Conservation (phyloP, 805 yeast genomes). For the Yarrowia sp. region DNA sequence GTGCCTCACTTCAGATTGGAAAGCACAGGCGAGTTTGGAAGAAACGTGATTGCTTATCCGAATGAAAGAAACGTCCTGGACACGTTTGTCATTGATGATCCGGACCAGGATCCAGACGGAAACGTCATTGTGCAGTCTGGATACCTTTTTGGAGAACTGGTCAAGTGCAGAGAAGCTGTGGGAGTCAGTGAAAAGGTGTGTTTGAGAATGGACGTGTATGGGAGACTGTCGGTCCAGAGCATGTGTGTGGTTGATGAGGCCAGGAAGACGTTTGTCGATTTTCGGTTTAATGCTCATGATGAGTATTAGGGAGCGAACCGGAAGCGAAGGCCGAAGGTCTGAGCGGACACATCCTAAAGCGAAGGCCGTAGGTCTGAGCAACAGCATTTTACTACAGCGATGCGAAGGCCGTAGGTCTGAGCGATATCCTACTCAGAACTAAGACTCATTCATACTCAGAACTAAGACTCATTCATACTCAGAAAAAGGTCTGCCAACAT, state of each 20-base stretch:
- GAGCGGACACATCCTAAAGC: too few species aligned
- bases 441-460: too few species aligned
- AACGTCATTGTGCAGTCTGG: slow-evolving; percentile 33
- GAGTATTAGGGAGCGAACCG: not conserved
- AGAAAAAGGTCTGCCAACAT: too few species aligned
- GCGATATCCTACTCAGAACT: too few species aligned
- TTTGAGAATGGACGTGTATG: slow-evolving; percentile 52
- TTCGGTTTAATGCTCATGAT: slow-evolving; percentile 31
- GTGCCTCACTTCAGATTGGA: slow-evolving; percentile 51
- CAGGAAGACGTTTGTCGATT: slow-evolving; percentile 35
- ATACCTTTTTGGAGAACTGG: slow-evolving; percentile 50
- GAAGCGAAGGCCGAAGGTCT: too few species aligned
- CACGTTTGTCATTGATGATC: slow-evolving; percentile 45
- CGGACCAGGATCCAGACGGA: slow-evolving; percentile 29
- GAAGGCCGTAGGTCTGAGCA: too few species aligned
- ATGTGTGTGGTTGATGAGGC: slow-evolving; percentile 39
- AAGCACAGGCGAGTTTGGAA: slow-evolving; percentile 71
- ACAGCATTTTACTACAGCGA: too few species aligned
- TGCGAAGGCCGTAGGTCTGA: too few species aligned
- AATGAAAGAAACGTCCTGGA: slow-evolving; percentile 60
- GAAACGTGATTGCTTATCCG: slow-evolving; percentile 64
- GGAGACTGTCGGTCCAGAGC: slow-evolving; percentile 47
- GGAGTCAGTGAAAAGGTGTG: slow-evolving; percentile 52
- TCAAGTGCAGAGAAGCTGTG: slow-evolving; percentile 49
- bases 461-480: too few species aligned